Evolutionary conservation across 2,329 filamentous ascomycete genomes (phyloP).

Genomic region (Arthroderma sp.): DNA sequence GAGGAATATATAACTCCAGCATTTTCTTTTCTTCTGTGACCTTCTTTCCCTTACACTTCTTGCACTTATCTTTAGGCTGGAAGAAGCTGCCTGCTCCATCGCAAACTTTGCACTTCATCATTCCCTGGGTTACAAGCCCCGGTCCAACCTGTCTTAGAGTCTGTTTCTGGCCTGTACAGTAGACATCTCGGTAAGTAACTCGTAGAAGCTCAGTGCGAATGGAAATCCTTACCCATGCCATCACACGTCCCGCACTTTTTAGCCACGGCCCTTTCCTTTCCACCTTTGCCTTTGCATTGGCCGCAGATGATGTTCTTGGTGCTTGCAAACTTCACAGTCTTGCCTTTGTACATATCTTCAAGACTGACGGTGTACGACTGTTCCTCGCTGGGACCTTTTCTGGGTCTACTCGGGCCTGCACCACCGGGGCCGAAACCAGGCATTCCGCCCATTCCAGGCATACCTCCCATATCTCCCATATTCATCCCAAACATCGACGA

Average conservation of each 20-base stretch:
- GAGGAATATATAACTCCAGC: slow-evolving; percentile 88
- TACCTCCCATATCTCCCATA: slow-evolving; percentile 41
- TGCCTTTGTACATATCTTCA: slow-evolving; percentile 95
- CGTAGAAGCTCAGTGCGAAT: neutral
- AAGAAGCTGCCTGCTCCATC: slow-evolving; percentile 72
- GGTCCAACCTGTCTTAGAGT: slow-evolving; percentile 73
- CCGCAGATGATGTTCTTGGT: slow-evolving; percentile 87
- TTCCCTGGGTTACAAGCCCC: slow-evolving; percentile 69
- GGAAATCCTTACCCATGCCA: slow-evolving; percentile 47
- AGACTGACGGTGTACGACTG: slow-evolving; percentile 64
- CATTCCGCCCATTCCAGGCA: slow-evolving; percentile 36
- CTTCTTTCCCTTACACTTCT: slow-evolving; percentile 93
- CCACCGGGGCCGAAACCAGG: slow-evolving; percentile 15
- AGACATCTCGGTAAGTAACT: slow-evolving; percentile 1
- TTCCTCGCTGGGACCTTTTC: slow-evolving; percentile 11
- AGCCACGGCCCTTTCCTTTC: slow-evolving; percentile 82
- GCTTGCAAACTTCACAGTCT: slow-evolving; percentile 91
- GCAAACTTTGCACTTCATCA: slow-evolving; percentile 69
- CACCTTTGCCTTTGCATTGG: slow-evolving; percentile 76
- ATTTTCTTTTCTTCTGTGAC: slow-evolving; percentile 83
- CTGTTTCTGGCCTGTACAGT: slow-evolving; percentile 48
- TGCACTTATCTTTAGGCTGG: slow-evolving; percentile 95
- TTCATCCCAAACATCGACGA: slow-evolving; percentile 70
- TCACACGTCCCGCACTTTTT: slow-evolving; percentile 71
- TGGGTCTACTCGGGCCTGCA: slow-evolving; percentile 42